Conservation (phyloP, 768 basidiomycete genomes). For the Phaeotremella skinneri region DNA sequence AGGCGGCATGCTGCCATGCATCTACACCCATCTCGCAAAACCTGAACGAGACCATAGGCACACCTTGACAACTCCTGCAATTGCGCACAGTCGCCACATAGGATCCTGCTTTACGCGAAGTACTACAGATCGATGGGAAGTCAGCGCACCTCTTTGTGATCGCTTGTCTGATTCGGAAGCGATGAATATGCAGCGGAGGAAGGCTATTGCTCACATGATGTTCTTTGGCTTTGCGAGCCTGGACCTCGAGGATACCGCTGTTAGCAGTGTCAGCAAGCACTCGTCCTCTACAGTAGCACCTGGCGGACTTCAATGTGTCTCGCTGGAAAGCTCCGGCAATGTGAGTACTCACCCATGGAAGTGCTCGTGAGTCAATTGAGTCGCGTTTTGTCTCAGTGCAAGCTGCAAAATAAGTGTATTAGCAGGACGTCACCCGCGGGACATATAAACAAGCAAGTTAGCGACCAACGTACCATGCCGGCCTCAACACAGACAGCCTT, state of each 20-base stretch:
- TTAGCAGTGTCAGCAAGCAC: not conserved
- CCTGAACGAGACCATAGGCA: too few relatives aligned
- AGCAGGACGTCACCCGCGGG: not conserved
- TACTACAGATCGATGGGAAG: slow-evolving; percentile 34
- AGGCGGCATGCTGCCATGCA: too few relatives aligned
- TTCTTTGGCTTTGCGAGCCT: slow-evolving; percentile 99
- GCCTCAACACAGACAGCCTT: slow-evolving; percentile 99
- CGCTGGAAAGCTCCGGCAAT: too few relatives aligned
- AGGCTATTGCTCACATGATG: slow-evolving; percentile 59
- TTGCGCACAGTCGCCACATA: too few relatives aligned
- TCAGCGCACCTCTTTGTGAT: not conserved
- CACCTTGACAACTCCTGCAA: too few relatives aligned
- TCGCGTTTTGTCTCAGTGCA: slow-evolving; percentile 78
- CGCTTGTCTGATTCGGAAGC: too few relatives aligned
- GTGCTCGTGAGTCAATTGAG: slow-evolving; percentile 86
- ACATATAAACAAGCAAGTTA: not conserved
- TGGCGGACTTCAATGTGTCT: too few relatives aligned
- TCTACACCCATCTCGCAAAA: too few relatives aligned
- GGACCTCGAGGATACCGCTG: slow-evolving; percentile 61
- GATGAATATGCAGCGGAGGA: too few relatives aligned
- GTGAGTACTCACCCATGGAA: slow-evolving; percentile 63
- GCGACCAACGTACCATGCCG: slow-evolving; percentile 84
- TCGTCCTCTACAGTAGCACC: not conserved
- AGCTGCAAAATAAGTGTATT: slow-evolving; percentile 15
- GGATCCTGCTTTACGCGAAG: slow-evolving; percentile 37